Percentiles rank a stretch among this genome's conserved stretches.
Evolutionary conservation across 768 basidiomycete genomes (phyloP).

Genomic region (Rhodotorula kratochvilovae): DNA sequence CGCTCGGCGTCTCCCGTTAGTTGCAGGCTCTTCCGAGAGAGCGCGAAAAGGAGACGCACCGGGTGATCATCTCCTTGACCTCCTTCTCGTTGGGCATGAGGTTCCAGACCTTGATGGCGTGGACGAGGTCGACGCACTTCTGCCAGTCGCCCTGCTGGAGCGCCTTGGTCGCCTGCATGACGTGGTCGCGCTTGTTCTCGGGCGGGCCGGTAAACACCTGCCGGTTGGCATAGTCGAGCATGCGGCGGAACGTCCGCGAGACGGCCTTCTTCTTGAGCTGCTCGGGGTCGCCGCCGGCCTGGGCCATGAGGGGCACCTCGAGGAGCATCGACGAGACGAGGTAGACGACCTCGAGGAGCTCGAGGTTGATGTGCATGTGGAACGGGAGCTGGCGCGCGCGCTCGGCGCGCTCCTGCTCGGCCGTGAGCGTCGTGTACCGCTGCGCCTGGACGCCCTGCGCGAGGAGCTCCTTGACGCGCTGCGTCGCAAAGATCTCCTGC

Average conservation of each 20-base stretch:
- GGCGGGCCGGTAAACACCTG: slow-evolving; percentile 79
- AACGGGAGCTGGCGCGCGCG: slow-evolving; percentile 93
- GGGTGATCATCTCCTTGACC: slow-evolving; percentile 92
- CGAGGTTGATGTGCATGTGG: slow-evolving; percentile 99
- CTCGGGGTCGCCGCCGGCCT: slow-evolving; percentile 76
- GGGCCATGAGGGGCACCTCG: slow-evolving; percentile 86
- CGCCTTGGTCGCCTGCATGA: slow-evolving; percentile 98
- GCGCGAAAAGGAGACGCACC: slow-evolving; percentile 54
- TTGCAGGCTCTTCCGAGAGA: neutral
- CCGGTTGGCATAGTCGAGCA: slow-evolving; percentile 92
- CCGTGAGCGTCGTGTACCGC: slow-evolving; percentile 59
- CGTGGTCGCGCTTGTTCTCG: slow-evolving; percentile 95
- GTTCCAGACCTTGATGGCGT: slow-evolving; percentile 96
- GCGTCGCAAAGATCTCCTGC: slow-evolving; percentile 92
- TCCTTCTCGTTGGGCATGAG: slow-evolving; percentile 81
- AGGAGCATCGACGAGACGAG: slow-evolving; percentile 97
- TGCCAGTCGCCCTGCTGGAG: slow-evolving; percentile 97
- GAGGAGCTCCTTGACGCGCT: slow-evolving; percentile 92
- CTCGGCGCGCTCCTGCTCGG: slow-evolving; percentile 96
- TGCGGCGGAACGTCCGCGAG: slow-evolving; percentile 91
- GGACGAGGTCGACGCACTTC: slow-evolving; percentile 83
- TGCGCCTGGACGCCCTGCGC: slow-evolving; percentile 95
- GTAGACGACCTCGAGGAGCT: slow-evolving; percentile 93
- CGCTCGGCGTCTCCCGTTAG: neutral
- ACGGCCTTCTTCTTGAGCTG: slow-evolving; percentile 87